phyloP scores from a whole-genome alignment of 2,329 filamentous ascomycete genomes.

The Xylariaceae sp. region DNA sequence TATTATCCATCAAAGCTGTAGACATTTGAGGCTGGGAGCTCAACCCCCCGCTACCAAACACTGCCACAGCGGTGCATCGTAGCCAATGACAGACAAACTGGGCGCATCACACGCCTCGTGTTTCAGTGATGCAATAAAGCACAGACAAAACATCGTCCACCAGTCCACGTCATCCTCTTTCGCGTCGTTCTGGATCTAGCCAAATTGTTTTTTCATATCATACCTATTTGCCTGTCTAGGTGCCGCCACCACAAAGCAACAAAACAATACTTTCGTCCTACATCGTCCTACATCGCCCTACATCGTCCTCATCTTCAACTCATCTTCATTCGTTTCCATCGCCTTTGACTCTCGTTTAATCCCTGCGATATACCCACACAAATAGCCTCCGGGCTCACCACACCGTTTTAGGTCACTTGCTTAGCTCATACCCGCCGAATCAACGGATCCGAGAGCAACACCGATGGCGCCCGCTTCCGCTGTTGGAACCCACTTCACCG shows the following conservation, averaged over 20 bases:
- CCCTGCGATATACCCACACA: not conserved
- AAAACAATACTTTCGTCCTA: not conserved
- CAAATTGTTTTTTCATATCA: too few relatives aligned
- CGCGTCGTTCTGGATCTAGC: constrained; percentile 7
- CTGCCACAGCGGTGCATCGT: too few relatives aligned
- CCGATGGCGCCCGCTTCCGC: constrained; percentile 26
- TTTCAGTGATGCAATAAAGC: too few relatives aligned
- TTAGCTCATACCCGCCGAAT: not conserved
- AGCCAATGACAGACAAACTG: not conserved
- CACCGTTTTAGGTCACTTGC: too few relatives aligned
- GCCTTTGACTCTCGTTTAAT: not conserved
- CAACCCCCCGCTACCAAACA: too few relatives aligned
- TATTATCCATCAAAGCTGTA: too few relatives aligned
- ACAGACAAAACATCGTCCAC: constrained; percentile 7
- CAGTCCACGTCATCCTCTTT: constrained; percentile 14
- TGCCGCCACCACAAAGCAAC: not conserved
- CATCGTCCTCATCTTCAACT: not conserved
- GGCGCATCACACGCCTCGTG: too few relatives aligned
- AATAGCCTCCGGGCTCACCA: not conserved
- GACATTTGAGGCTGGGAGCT: too few relatives aligned
- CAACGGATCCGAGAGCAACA: not conserved
- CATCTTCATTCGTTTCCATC: not conserved
- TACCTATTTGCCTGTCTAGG: not conserved
- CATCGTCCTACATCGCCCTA: not conserved
- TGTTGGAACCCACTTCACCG: constrained; percentile 17